Conservation (phyloP, 192 early-diverging fungal genomes). For the Chytriomyces sp. region DNA sequence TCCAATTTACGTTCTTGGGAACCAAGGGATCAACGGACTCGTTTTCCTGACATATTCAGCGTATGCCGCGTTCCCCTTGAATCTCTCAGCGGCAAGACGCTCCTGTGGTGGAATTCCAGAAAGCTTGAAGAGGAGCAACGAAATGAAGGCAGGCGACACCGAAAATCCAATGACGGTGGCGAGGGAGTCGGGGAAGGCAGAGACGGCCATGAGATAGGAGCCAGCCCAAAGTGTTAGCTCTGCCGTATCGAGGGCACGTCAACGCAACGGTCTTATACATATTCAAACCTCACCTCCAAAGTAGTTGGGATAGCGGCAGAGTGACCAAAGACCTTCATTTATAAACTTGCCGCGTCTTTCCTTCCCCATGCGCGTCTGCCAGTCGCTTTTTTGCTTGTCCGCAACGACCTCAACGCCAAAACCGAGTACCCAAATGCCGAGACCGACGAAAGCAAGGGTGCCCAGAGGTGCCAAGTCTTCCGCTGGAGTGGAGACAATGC, state of each 20-base stretch:
- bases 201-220: constrained; percentile 20
- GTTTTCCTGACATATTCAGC: constrained; percentile 24
- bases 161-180: constrained; percentile 4
- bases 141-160: constrained; percentile 29
- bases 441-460: constrained; percentile 20
- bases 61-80: constrained; percentile 24
- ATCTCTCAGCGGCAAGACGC: constrained; percentile 13
- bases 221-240: constrained; percentile 34
- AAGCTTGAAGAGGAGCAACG: constrained; percentile 8
- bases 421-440: constrained; percentile 36
- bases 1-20: too few species aligned
- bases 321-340: constrained; percentile 5
- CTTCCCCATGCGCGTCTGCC: constrained; percentile 27
- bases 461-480: constrained; percentile 17
- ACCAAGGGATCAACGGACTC: constrained; percentile 31
- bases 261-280: too few species aligned
- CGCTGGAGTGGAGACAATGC: constrained; percentile 15
- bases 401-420: constrained; percentile 35
- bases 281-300: constrained; percentile 23
- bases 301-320: constrained; percentile 36
- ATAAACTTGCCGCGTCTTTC: constrained; percentile 26
- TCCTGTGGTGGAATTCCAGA: constrained; percentile 37
- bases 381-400: constrained; percentile 33
- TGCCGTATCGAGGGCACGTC: not conserved
- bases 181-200: constrained; percentile 20